Base-by-base conservation (phyloP, 495 filamentous ascomycete genomes). In the Hypomontagnella monticulosa region DNA sequence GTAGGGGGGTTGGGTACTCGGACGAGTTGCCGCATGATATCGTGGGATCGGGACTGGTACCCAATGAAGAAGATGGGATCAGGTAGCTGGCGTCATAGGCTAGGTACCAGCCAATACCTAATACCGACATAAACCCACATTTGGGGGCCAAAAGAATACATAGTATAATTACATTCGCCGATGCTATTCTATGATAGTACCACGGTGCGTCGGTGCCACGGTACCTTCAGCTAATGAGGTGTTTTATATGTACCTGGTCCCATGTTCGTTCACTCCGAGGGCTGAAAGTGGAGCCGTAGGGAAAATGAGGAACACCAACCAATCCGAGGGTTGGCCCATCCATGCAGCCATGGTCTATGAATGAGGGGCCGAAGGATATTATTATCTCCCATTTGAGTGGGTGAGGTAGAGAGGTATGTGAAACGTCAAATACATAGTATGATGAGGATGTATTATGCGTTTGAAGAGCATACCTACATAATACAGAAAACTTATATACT, bases 61-160 rank as follows among this genome's bases (percentile, higher is more conserved):
- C 37, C 32, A 2, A 18, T 32, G 14, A 32, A 43, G 15, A 55
- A 38, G 20, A 15, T 27, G 23, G 23, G 6, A 27, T 6, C 23
- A 27, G 23, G 23, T 27, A 27, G 23, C 23, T 27, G 23, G 2
- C 23, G 23, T 27, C 23, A 19, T 12, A 37, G 7, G 3, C 10
- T 54, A 54, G 20, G 37, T 55, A 33, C 12, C n/a, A 15, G 34
- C 23, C 56, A 32, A 47, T 64, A 64, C 46, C 38, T 6, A 19
- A 36, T 37, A 61, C 37, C 57, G 7, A 38, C 43, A 0, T 3
- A 14, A 43, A 57, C 57, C 30, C 46, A 19, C 37, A 1, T 1
- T 51, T 64, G 61, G 53, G 61, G 61, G 61, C 61, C 27, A 63
- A 63, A n/a, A n/a, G n/a, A n/a, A n/a, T n/a, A n/a, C n/a, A 41